These are phyloP conservation scores for Boletus subcaerulescens DNA, from an alignment of 768 basidiomycete species.

Conservation along the genomic window DNA sequence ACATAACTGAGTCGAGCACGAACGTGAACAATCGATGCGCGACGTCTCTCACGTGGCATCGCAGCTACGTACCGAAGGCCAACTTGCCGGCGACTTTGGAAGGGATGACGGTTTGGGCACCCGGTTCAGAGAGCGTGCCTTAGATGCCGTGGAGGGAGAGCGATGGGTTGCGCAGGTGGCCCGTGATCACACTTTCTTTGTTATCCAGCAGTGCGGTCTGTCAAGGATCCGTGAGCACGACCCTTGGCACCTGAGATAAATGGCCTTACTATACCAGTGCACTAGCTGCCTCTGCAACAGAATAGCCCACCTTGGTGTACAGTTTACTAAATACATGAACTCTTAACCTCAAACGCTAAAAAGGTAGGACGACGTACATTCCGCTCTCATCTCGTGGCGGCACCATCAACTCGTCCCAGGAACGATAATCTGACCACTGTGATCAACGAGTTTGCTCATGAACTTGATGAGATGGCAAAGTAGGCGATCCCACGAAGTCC, in stretches of 20 bases:
- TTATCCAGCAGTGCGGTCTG: constrained; percentile 68
- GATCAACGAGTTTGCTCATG: constrained; percentile 81
- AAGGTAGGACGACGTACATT: constrained; percentile 38
- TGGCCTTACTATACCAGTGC: constrained; percentile 36
- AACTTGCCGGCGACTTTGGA: constrained; percentile 89
- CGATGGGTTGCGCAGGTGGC: constrained; percentile 86
- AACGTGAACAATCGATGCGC: not conserved
- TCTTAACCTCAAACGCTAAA: not conserved
- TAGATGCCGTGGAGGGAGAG: constrained; percentile 94
- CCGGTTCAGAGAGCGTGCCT: constrained; percentile 83
- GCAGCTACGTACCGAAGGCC: constrained; percentile 71
- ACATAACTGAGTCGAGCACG: not conserved
- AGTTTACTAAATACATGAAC: constrained; percentile 43
- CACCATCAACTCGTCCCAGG: constrained; percentile 85
- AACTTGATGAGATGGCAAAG: constrained; percentile 75
- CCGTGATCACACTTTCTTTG: constrained; percentile 83
- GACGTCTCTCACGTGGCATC: not conserved
- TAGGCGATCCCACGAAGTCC: constrained; percentile 88
- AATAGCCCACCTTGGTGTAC: constrained; percentile 74
- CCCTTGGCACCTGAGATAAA: not conserved
- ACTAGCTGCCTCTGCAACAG: constrained; percentile 73
- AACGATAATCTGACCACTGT: constrained; percentile 78
- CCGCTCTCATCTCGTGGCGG: constrained; percentile 72
- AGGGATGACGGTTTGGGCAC: constrained; percentile 89
- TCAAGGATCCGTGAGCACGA: not conserved